A percentile compares a stretch with the other conserved stretches of the same genome.
Conservation (phyloP, 257 asterid genomes). For the Phtheirospermum japonicum region DNA sequence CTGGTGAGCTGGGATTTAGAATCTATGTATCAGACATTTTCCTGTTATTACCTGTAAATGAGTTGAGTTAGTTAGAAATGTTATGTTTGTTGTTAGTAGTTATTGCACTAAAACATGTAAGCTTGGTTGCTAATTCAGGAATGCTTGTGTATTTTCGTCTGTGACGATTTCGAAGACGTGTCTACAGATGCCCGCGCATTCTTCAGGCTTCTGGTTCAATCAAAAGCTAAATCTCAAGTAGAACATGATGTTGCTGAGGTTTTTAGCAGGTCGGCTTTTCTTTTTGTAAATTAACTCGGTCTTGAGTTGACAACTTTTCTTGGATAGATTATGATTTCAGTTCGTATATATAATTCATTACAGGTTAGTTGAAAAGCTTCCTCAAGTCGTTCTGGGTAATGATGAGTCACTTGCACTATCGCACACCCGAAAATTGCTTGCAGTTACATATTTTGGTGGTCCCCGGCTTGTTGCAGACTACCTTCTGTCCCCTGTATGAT, state of each 20-base stretch:
- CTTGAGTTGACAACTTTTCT: constrained; percentile 12
- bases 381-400: constrained; percentile 70
- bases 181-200: constrained; percentile 64
- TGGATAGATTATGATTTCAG: constrained; percentile 12
- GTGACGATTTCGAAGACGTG: constrained; percentile 80
- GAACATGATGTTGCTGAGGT: constrained; percentile 55
- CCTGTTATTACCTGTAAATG: constrained; percentile 22
- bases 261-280: constrained; percentile 56
- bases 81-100: constrained; percentile 2
- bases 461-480: constrained; percentile 68
- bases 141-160: constrained; percentile 65
- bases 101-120: constrained; percentile 8
- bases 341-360: constrained; percentile 19
- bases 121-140: constrained; percentile 58
- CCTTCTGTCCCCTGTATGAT: constrained; percentile 76
- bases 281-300: constrained; percentile 14
- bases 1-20: constrained; percentile 64
- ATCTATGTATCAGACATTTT: constrained; percentile 17
- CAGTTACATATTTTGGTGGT: constrained; percentile 71
- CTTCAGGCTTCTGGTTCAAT: constrained; percentile 45
- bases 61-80: constrained; percentile 13
- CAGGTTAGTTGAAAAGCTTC: constrained; percentile 94
- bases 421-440: constrained; percentile 77
- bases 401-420: constrained; percentile 73
- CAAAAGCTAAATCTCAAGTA: constrained; percentile 41